Base-by-base conservation (phyloP, 768 basidiomycete genomes). In the Boletus speciosus region DNA sequence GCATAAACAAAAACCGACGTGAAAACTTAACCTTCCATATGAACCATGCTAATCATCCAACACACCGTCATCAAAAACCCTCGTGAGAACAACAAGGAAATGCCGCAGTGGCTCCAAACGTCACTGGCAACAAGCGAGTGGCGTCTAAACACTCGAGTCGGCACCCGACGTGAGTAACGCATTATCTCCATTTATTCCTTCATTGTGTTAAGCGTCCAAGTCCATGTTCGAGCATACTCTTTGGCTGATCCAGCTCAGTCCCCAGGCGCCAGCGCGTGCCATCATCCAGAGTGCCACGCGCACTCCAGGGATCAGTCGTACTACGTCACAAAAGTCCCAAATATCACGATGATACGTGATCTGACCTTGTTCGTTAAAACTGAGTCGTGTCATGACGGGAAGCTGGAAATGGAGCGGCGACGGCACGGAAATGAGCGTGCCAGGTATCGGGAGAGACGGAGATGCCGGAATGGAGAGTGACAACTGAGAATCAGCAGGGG, bases 361-460 rank as follows among this genome's bases (percentile, higher is more conserved):
- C 55, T 79, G 81, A n/a, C 86, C 88, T 63, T 85, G 84, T 61
- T 91, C 90, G 69, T 91, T 91, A 70, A 93, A 90, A 32, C 81
- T 78, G 35, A 92, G 78, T 29, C 84, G 80, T 5, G 88, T 87
- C 52, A 87, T 77, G 46, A 91, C 80, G 44, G 79, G 86, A 6
- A 93, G 78, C 62, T 81, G 78, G 61, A 90, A 75, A 65, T 90
- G 86, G n/a, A 92, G 70, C 1, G 89, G 86, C 15, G 85, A 86
- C 1, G 85, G 82, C 16, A 85, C 61, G 35, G 78, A 75, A 34
- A 83, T 62, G 4, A 78, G 78, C 25, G 82, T 82, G n/a, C 80
- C 80, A n/a, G 80, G 80, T 49, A 87, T 65, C 15, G 77, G 75
- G 6, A 89, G 68, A 14, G 76, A 78, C 12, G 81, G 84, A 31